Base-by-base conservation (phyloP, 495 filamentous ascomycete species). In the Hyphodiscus hymeniophilus region DNA sequence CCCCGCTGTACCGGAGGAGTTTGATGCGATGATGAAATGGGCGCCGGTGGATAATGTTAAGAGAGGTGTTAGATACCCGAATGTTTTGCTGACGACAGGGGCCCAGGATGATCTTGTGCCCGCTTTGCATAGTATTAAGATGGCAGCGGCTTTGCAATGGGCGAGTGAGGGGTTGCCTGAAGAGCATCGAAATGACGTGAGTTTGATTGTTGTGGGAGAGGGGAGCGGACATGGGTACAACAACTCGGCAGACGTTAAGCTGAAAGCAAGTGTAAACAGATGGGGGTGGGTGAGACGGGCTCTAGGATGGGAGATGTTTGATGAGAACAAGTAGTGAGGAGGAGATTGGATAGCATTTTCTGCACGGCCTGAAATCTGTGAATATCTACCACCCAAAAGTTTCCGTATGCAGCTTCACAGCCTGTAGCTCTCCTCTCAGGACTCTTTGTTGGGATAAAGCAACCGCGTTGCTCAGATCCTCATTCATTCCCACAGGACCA, bases 331-430 rank as follows among this genome's bases (percentile, higher is more conserved):
- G n/a, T n/a, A n/a, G n/a, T n/a, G n/a, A n/a, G n/a, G n/a, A n/a
- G n/a, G n/a, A n/a, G n/a, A n/a, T n/a, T n/a, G n/a, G n/a, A n/a
- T n/a, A n/a, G n/a, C n/a, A n/a, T n/a, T n/a, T n/a, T n/a, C n/a
- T n/a, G n/a, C n/a, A n/a, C n/a, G n/a, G n/a, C n/a, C n/a, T n/a
- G n/a, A n/a, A n/a, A n/a, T n/a, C n/a, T n/a, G n/a, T n/a, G 30
- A 32, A 32, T 7, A 32, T 7, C 13, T 13, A 61, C 59, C 59
- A 61, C 3, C 59, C 59, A 35, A 61, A 61, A 22, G 56, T 86
- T 65, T 89, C 85, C 7, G 82, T 76, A 66, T 89, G 85, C 54
- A 89, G 55, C 56, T 80, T 84, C 35, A 89, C 71, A 65, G 87
- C 83, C 47, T 87, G 82, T 16, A 45, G 43, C 12, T 71, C 66